These are phyloP conservation scores for Hypoxylon sp. DNA, from an alignment of 2,329 filamentous ascomycete genomes.

Conservation along the genomic window DNA sequence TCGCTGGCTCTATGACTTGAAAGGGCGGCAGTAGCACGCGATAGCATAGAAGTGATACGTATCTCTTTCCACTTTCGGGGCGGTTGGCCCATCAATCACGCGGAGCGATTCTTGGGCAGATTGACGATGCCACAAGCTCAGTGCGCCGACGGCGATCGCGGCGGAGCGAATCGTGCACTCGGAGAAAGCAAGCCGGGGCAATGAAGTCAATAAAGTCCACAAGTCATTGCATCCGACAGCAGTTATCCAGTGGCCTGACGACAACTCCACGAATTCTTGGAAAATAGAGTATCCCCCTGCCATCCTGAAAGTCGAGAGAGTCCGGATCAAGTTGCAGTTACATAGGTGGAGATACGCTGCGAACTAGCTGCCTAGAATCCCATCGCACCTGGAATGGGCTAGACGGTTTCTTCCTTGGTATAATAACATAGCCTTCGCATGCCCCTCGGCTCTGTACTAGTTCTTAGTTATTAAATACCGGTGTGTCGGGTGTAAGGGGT, in stretches of 20 bases:
- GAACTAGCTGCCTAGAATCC: constrained; percentile 41
- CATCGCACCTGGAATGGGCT: constrained; percentile 39
- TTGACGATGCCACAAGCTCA: constrained; percentile 44
- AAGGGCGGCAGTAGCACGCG: constrained; percentile 51
- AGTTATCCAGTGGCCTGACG: constrained; percentile 47
- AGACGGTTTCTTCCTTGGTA: constrained; percentile 7
- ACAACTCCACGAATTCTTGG: constrained; percentile 49
- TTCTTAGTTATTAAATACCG: constrained; percentile 3
- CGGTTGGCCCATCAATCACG: constrained; percentile 16
- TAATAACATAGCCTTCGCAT: constrained; percentile 28
- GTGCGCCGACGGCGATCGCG: constrained; percentile 51
- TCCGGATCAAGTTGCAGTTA: constrained; percentile 36
- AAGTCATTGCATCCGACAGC: constrained; percentile 44
- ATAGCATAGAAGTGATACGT: constrained; percentile 52
- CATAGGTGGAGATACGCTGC: constrained; percentile 10
- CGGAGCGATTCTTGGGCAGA: constrained; percentile 24
- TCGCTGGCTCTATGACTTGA: constrained; percentile 49
- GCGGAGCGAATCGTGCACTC: constrained; percentile 48
- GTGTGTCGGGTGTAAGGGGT: background rate
- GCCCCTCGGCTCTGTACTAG: constrained; percentile 18
- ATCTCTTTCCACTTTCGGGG: constrained; percentile 17
- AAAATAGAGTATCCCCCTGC: constrained; percentile 46
- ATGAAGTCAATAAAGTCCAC: constrained; percentile 46
- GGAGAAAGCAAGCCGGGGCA: constrained; percentile 49
- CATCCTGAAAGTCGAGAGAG: constrained; percentile 37